Evolutionary conservation across 345 rosid genomes (phyloP), one percentile per base, ranked within the genome.

Genomic region (Corymbia maculata): DNA sequence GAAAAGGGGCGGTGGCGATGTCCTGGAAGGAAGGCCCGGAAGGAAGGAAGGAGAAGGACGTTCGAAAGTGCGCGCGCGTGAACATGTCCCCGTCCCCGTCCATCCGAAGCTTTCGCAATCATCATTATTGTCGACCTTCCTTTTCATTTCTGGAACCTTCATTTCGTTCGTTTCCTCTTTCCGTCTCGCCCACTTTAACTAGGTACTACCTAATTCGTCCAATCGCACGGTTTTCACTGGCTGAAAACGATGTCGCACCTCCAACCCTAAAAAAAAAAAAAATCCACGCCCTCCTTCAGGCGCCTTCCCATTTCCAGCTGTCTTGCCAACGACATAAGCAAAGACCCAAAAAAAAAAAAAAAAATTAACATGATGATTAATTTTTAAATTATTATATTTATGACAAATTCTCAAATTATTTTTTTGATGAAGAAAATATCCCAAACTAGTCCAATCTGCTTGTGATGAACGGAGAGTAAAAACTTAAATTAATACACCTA

Each of bases 311-410:
- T 10, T 10, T 70, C 80, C 80, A 36, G 80, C 42, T 36, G 80
- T 70, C 47, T 17, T 32, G 80, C 44, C 2, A 36, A 17, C 13
- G 47, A 32, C 79, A 36, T 36, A 9, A 55, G 61, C 44, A 32
- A 16, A 8, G 2, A 32, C 9, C 16, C 19, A 16, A 68, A 32
- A 16, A 16, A 28, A 55, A 55, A 55, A 55, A 8, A 55, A 1
- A 55, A 55, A 55, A 7, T 7, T 8, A 55, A 55, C 9, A 55
- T 22, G 5, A 21, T 2, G 0, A 55, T 0, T 21, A 21, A 21
- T 22, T 0, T 55, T 8, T 1, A 55, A 55, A 22, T 55, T 0
- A 0, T 6, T 21, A 21, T 1, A 7, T 55, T 55, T 2, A 0
- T 8, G 5, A 21, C 8, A 3, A 55, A 0, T 55, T 55, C 0